Evolutionary conservation across 495 filamentous ascomycete genomes (phyloP), one percentile per base, ranked within the genome.

Genomic region (Antarctomyces pellizariae): DNA sequence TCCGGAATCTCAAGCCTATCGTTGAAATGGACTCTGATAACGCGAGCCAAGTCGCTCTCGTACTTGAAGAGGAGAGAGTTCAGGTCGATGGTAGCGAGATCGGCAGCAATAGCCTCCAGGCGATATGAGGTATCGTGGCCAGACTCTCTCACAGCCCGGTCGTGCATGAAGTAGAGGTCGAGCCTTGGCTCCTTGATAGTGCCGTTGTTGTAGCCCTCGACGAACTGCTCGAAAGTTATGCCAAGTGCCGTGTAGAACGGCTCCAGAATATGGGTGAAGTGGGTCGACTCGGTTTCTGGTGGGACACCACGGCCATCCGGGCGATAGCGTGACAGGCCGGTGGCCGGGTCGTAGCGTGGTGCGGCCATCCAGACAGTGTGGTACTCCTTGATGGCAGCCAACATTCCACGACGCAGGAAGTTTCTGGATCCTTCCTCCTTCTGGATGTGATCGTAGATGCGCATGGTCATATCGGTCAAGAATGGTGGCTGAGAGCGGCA

Each of bases 371-470:
- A 97, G 7, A 92, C 76, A 25, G 59, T 76, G 47, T 89, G 62
- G 46, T 97, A 97, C 37, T 97, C 86, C 47, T 93, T 95, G 48
- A 93, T 92, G 2, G 83, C 89, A 4, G 86, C 86, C 5, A 92
- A 58, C 8, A 75, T 72, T 2, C 82, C 66, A 11, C 58, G 62
- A 8, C 62, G 59, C 29, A 97, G 59, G 45, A 92, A 90, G 0
- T 89, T 77, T 17, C 60, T 32, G 2, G 80, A 62, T 22, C 62
- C 72, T 0, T 70, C 66, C 36, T 90, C 75, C 32, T 71, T 64
- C 50, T 73, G 71, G 35, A 92, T 95, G 31, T 69, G 70, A 30
- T 89, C 75, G 40, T 80, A 95, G 2, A 80, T 74, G 14, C 75
- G 68, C 25, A 93, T 54, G 4, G 89, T 79, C 77, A 97, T 91